Evolutionary conservation across 495 filamentous ascomycete genomes (phyloP).

Genomic region (Tuber indicum): DNA sequence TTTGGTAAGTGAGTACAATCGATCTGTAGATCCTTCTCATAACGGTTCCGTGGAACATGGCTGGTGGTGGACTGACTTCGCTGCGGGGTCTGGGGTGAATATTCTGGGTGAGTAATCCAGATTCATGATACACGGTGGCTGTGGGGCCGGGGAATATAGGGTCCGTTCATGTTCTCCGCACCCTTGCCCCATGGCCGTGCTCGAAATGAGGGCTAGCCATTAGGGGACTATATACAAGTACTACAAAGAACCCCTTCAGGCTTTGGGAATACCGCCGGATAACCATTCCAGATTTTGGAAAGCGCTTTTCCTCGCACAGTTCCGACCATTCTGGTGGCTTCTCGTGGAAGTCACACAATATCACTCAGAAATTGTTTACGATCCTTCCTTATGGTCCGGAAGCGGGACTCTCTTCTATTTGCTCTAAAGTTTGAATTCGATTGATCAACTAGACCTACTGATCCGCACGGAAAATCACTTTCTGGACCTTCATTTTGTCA

Average conservation of each 20-base stretch:
- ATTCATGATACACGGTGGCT: background rate
- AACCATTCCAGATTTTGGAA: background rate
- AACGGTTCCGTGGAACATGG: background rate
- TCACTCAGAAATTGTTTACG: background rate
- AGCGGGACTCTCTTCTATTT: background rate
- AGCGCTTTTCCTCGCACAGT: background rate
- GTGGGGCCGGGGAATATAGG: background rate
- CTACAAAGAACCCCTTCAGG: background rate
- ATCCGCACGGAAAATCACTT: slow-evolving; percentile 55
- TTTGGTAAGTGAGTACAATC: background rate
- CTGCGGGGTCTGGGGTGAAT: background rate
- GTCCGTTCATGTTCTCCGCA: background rate
- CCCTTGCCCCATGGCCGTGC: background rate
- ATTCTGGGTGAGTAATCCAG: background rate
- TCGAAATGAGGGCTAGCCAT: background rate
- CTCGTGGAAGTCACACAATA: background rate
- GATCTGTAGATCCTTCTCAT: background rate
- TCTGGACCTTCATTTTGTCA: slow-evolving; percentile 87
- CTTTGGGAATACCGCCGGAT: background rate
- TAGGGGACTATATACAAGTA: background rate
- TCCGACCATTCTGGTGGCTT: background rate
- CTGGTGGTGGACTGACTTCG: background rate
- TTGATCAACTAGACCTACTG: background rate
- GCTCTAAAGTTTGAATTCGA: background rate
- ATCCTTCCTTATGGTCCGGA: background rate